Evolutionary conservation across 169 alveolate genomes (phyloP), one percentile per base, ranked within the genome.

Genomic region (Plasmodium gallinaceum): DNA sequence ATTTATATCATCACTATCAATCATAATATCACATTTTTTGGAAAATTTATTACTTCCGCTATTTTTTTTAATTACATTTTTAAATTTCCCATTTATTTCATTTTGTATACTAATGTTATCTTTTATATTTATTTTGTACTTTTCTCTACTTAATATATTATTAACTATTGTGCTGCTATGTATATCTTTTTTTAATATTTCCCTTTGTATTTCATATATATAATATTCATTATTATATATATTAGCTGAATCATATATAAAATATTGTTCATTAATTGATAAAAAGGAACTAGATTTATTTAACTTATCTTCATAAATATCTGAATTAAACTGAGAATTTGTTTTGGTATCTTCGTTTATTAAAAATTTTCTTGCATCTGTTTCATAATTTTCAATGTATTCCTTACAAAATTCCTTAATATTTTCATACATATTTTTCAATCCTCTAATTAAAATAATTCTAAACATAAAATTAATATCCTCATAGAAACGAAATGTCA

Each of bases 141-240:
- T 66, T 24, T 26, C 37, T 22, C 14, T 76, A n/a, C 16, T 57
- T 42, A 78, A 14, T 5, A 78, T 60, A n/a, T 16, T 66, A 18
- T 54, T 46, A 22, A 78, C 46, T 39, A 78, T 46, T 8, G 18
- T 32, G 46, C 48, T 46, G 5, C 78, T 66, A 1, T 52, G 73
- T 10, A 58, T 70, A 12, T 52, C 89, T 45, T 22, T 78, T 42
- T 39, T 52, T 16, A 78, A 20, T 14, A 78, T 26, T 7, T 78
- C 89, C 64, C 89, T 78, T 12, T 78, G 70, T 14, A 78, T 51
- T 54, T 78, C 89, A 10, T 78, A 78, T 24, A 78, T 69, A 57
- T 65, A 64, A 43, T n/a, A 74, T 64, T 74, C 88, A 12, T 48
- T 74, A 43, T 60, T 58, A 37, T 57, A 10, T n/a, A 74, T 26